These are phyloP conservation scores for Calonectria hongkongensis DNA, from an alignment of 2,329 filamentous ascomycete genomes.

Conservation along the genomic window DNA sequence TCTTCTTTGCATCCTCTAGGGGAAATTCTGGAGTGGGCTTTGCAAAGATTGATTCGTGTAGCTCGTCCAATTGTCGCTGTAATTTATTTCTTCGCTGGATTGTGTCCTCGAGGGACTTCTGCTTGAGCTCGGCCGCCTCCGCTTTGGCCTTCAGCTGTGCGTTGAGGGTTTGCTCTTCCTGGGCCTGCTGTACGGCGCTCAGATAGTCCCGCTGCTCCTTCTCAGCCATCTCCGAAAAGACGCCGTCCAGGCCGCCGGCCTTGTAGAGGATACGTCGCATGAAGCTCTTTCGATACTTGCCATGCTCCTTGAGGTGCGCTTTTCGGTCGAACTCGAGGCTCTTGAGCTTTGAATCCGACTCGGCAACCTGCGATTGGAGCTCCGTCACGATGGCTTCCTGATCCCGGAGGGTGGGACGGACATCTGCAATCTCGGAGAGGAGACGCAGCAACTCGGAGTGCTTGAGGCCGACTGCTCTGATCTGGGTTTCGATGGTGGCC, in stretches of 20 bases:
- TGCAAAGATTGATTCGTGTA: slow-evolving; percentile 72
- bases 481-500: slow-evolving; percentile 58
- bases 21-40: slow-evolving; percentile 72
- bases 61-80: slow-evolving; percentile 67
- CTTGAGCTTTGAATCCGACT: slow-evolving; percentile 44
- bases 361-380: slow-evolving; percentile 63
- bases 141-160: slow-evolving; percentile 63
- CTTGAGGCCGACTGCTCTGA: slow-evolving; percentile 62
- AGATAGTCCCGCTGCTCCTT: slow-evolving; percentile 75
- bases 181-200: slow-evolving; percentile 69
- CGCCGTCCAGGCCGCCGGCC: slow-evolving; percentile 66
- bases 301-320: slow-evolving; percentile 70
- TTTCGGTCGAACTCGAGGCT: slow-evolving; percentile 63
- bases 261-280: slow-evolving; percentile 72
- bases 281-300: slow-evolving; percentile 71
- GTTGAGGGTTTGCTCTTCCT: slow-evolving; percentile 65
- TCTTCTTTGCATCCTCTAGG: slow-evolving; percentile 71
- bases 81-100: slow-evolving; percentile 61
- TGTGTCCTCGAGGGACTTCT: slow-evolving; percentile 60
- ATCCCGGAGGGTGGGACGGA: slow-evolving; percentile 65
- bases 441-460: slow-evolving; percentile 67
- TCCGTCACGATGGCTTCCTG: slow-evolving; percentile 67
- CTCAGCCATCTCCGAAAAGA: slow-evolving; percentile 64
- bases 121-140: slow-evolving; percentile 61
- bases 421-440: slow-evolving; percentile 70